Base-by-base conservation (phyloP, 805 yeast species). In the Wickerhamiella lipophila region DNA sequence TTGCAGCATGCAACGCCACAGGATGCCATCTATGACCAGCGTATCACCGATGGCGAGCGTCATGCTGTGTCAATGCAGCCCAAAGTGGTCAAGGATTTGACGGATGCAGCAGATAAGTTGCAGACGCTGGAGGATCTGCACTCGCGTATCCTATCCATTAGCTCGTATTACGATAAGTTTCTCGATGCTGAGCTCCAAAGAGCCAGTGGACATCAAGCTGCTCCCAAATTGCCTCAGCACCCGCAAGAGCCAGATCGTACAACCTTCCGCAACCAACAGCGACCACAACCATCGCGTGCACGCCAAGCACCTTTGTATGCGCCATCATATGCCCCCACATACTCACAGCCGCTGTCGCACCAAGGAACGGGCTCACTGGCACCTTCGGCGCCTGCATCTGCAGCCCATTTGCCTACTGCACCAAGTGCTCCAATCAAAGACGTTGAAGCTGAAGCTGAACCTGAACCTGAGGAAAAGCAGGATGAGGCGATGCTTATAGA, bases 161-260 rank as follows among this genome's bases (percentile, higher is more conserved):
- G 56, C n/a, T 30, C 49, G 16, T 55, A 52, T 47, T 58, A 58
- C 42, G 58, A 58, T 47, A 42, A 52, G 26, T 49, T 58, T 26
- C 42, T 58, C 13, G 60, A 58, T 18, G 54, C 53, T 12, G 60
- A 57, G 46, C 55, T 58, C 8, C 50, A 51, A 13, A 56, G 56
- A 26, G 32, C 49, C 40, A 22, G 30, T 15, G 43, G 43, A 6
- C 9, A 39, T 15, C n/a, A 32, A 16, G 21, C 39, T 3, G 22
- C 21, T 35, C 36, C 50, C 6, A 25, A 23, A n/a, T n/a, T n/a
- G n/a, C n/a, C n/a, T n/a, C n/a, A n/a, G n/a, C n/a, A n/a, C n/a
- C n/a, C n/a, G n/a, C n/a, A n/a, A n/a, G n/a, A n/a, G n/a, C n/a
- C n/a, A n/a, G n/a, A n/a, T n/a, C n/a, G n/a, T n/a, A n/a, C n/a